Conservation (phyloP, 306 rosid species). For the Vicia villosa region DNA sequence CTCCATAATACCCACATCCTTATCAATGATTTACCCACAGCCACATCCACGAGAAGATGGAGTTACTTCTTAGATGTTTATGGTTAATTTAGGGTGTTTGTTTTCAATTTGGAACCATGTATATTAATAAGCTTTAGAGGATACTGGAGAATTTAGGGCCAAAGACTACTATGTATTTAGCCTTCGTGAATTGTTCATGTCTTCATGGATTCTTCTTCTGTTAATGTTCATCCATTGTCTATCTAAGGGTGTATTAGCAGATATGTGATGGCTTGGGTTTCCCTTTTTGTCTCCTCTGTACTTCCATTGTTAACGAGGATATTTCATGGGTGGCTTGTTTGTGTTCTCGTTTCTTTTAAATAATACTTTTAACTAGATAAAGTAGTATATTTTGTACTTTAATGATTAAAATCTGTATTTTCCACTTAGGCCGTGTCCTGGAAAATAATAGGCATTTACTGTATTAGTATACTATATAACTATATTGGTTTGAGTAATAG, state of each 20-base stretch:
- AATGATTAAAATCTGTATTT: neutral
- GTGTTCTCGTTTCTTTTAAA: neutral
- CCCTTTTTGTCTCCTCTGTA: neutral
- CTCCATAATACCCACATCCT: neutral
- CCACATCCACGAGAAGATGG: neutral
- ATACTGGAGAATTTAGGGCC: neutral
- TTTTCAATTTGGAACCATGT: neutral
- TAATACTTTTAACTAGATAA: neutral
- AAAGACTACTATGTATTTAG: neutral
- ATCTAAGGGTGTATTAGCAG: neutral
- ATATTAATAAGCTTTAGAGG: neutral
- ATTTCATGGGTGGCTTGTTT: neutral
- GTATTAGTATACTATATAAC: neutral
- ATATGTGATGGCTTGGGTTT: neutral
- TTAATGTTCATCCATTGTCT: neutral
- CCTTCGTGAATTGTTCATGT: neutral
- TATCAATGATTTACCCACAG: neutral
- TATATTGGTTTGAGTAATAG: neutral
- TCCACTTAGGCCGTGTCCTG: neutral
- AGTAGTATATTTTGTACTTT: neutral
- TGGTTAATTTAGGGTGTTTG: slow-evolving; percentile 5
- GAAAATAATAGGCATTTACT: neutral
- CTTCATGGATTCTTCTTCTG: neutral
- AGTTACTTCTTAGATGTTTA: slow-evolving; percentile 11
- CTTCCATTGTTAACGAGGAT: neutral